Percentiles rank a stretch among this genome's conserved stretches.
Conservation (phyloP, 1,139 yeast genomes). For the Meyerozyma athensensis region DNA sequence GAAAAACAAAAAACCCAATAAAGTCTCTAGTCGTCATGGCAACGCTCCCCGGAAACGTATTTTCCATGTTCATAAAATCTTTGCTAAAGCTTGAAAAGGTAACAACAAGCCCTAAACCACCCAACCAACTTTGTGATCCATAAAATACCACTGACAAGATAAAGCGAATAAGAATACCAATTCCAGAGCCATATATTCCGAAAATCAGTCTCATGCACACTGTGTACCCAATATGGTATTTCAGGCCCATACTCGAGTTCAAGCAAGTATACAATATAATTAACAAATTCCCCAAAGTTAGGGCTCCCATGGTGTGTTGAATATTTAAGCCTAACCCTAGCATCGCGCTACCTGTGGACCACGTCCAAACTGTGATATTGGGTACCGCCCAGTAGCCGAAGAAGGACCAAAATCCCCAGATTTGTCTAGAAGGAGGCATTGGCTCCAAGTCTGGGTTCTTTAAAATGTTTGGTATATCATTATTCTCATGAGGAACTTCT, state of each 20-base stretch:
- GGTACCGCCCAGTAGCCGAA: slow-evolving; percentile 15
- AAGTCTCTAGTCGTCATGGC: slow-evolving; percentile 21
- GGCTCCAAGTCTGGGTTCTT: slow-evolving; percentile 16
- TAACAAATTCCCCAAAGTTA: slow-evolving; percentile 2
- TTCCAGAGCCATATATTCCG: slow-evolving; percentile 26
- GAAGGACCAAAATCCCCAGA: slow-evolving; percentile 16
- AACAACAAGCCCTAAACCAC: slow-evolving; percentile 17
- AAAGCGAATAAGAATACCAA: slow-evolving; percentile 28
- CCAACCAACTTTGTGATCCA: slow-evolving; percentile 35
- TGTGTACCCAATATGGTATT: slow-evolving; percentile 30
- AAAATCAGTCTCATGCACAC: slow-evolving; percentile 27
- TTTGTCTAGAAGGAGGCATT: slow-evolving; percentile 16
- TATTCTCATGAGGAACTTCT: not conserved
- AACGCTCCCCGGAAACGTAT: slow-evolving; percentile 15
- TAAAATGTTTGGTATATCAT: not conserved
- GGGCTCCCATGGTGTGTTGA: slow-evolving; percentile 5
- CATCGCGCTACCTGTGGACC: slow-evolving; percentile 5
- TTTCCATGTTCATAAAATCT: slow-evolving; percentile 9
- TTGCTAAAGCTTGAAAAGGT: slow-evolving; percentile 13
- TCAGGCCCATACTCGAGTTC: not conserved
- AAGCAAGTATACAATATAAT: not conserved
- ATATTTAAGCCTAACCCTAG: slow-evolving; percentile 3
- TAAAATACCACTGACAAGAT: slow-evolving; percentile 24
- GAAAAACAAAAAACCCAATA: slow-evolving; percentile 15
- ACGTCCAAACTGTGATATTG: slow-evolving; percentile 6